These are phyloP conservation scores for Fusarium sp. DNA, from an alignment of 2,329 filamentous ascomycete species.

Conservation along the genomic window DNA sequence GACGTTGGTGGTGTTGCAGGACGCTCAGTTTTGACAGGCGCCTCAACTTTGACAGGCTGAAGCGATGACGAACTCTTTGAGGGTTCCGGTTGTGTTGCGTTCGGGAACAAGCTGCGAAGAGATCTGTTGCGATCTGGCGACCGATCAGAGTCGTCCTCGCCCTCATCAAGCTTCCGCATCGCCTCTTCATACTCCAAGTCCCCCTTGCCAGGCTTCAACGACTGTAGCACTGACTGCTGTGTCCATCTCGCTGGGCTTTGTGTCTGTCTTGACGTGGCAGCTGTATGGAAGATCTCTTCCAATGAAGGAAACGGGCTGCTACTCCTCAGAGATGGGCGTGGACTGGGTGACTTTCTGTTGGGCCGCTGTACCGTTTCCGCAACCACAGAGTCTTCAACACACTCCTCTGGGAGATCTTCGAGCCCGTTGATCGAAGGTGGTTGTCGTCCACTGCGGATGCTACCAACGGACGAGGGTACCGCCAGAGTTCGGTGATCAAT, in stretches of 20 bases:
- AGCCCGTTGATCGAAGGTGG: slow-evolving; percentile 57
- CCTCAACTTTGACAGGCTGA: slow-evolving; percentile 14
- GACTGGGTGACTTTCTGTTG: slow-evolving; percentile 27
- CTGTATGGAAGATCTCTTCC: slow-evolving; percentile 58
- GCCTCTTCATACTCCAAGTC: slow-evolving; percentile 58
- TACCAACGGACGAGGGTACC: slow-evolving; percentile 49
- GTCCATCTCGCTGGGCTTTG: slow-evolving; percentile 50
- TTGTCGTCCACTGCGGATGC: slow-evolving; percentile 62
- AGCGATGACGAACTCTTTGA: slow-evolving; percentile 3
- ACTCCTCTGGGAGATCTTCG: slow-evolving; percentile 44
- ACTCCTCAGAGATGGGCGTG: slow-evolving; percentile 39
- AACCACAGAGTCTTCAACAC: slow-evolving; percentile 37
- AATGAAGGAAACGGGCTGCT: slow-evolving; percentile 53
- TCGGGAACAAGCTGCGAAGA: slow-evolving; percentile 48
- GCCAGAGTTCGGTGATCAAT: slow-evolving; percentile 18
- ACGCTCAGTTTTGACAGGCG: background rate
- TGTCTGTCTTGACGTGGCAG: slow-evolving; percentile 52
- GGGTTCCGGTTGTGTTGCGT: slow-evolving; percentile 48
- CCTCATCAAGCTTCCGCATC: slow-evolving; percentile 57
- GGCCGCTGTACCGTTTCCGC: slow-evolving; percentile 37
- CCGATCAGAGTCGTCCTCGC: slow-evolving; percentile 46
- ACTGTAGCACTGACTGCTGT: slow-evolving; percentile 41
- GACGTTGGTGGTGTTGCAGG: slow-evolving; percentile 24
- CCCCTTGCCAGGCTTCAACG: slow-evolving; percentile 41
- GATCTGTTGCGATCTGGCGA: slow-evolving; percentile 42